Conservation (phyloP, 176 grass and related monocot genomes). For the Triticum monococcum region DNA sequence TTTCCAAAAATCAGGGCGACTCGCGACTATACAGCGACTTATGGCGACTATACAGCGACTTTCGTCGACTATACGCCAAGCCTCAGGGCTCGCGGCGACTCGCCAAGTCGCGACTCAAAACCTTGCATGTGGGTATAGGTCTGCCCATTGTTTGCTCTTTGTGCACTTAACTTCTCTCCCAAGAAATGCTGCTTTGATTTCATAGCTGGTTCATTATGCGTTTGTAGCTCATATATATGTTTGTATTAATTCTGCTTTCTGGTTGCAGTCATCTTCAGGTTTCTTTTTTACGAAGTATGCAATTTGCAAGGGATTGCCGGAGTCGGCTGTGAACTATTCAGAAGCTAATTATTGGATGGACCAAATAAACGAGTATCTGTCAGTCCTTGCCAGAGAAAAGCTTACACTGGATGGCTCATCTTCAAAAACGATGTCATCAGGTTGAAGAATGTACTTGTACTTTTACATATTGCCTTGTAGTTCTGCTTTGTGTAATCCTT, state of each 20-base stretch:
- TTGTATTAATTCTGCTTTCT: conserved; percentile 24
- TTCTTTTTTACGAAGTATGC: conserved; percentile 55
- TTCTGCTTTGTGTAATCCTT: conserved; percentile 22
- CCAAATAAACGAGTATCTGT: conserved; percentile 56
- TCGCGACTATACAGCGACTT: too few relatives aligned
- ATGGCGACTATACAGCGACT: too few relatives aligned
- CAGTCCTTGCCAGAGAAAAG: conserved; percentile 47
- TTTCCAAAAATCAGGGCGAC: too few relatives aligned
- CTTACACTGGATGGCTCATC: conserved; percentile 35
- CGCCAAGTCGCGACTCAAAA: too few relatives aligned
- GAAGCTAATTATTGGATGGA: conserved; percentile 58
- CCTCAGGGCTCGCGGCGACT: too few relatives aligned
- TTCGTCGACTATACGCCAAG: too few relatives aligned
- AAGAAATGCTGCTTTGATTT: conserved; percentile 15
- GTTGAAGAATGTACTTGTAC: conserved; percentile 28
- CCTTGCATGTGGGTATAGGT: neutral
- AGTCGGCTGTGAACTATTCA: conserved; percentile 8
- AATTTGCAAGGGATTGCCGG: conserved; percentile 36
- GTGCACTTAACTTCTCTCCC: neutral
- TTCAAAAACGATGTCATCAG: conserved; percentile 40
- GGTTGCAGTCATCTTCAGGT: conserved; percentile 39
- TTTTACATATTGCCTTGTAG: conserved; percentile 7
- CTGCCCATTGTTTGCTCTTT: conserved; percentile 1
- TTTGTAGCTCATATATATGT: conserved; percentile 4
- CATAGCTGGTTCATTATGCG: neutral